Percentiles rank a stretch among this genome's conserved stretches.
Conservation (phyloP, 2,329 filamentous ascomycete species). For the Gnomoniopsis sp. region DNA sequence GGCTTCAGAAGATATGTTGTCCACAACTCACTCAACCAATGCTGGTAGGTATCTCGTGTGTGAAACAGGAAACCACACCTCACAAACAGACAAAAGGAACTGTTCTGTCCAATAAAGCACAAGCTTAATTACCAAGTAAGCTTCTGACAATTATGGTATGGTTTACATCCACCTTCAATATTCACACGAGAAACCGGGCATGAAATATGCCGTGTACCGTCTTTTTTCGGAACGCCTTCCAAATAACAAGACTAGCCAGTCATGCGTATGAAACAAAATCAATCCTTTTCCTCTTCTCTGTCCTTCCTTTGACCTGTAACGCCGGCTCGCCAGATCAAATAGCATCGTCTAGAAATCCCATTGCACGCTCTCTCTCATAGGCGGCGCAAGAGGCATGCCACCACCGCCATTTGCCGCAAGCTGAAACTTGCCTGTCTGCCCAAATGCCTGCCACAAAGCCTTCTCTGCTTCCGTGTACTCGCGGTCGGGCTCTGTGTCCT, state of each 20-base stretch:
- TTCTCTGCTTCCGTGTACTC: slow-evolving; percentile 30
- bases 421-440: slow-evolving; percentile 63
- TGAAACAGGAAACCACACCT: background rate
- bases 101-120: background rate
- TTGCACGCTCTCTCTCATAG: slow-evolving; percentile 69
- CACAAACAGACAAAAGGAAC: background rate
- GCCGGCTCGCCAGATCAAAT: background rate
- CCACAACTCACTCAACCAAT: no score
- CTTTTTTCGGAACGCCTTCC: background rate
- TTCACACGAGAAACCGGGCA: background rate
- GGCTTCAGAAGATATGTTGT: no score
- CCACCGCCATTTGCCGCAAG: slow-evolving; percentile 40
- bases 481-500: slow-evolving; percentile 59
- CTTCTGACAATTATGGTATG: background rate
- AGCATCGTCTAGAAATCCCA: slow-evolving; percentile 60
- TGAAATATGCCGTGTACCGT: background rate
- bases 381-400: slow-evolving; percentile 73
- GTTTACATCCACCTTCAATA: background rate
- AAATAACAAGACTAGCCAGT: background rate
- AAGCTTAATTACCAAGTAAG: background rate
- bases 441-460: slow-evolving; percentile 47
- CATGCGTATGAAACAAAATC: background rate
- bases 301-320: background rate
- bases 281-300: background rate
- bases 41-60: no score